These are phyloP conservation scores for Populus alba DNA, from an alignment of 345 rosid species.

Conservation along the genomic window DNA sequence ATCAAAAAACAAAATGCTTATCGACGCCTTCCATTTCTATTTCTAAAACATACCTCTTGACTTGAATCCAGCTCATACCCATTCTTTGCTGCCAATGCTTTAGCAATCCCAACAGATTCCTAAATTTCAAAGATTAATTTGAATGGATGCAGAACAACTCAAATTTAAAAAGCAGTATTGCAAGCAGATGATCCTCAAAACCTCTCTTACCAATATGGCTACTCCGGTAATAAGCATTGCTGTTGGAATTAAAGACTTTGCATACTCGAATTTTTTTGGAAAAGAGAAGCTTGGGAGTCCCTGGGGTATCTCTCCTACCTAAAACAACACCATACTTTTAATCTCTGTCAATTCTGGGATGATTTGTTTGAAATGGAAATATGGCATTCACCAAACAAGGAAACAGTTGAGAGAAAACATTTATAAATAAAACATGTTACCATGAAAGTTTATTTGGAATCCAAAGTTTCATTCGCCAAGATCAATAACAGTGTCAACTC, in stretches of 20 bases:
- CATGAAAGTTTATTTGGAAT: neutral
- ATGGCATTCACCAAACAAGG: neutral
- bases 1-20: neutral
- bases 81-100: constrained; percentile 97
- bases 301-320: constrained; percentile 98
- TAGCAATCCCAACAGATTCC: constrained; percentile 99
- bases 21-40: neutral
- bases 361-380: neutral
- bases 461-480: neutral
- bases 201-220: constrained; percentile 84
- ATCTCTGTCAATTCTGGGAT: constrained; percentile 13
- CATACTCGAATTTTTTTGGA: constrained; percentile 66
- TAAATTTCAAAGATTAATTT: constrained; percentile 30
- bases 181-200: constrained; percentile 16
- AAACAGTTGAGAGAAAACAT: neutral
- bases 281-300: constrained; percentile 91
- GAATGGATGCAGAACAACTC: constrained; percentile 6
- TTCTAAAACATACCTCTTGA: constrained; percentile 63
- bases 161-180: neutral
- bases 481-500: neutral
- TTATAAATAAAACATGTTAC: neutral
- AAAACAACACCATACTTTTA: constrained; percentile 13
- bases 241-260: constrained; percentile 79
- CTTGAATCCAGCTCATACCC: constrained; percentile 96
- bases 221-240: constrained; percentile 95